Conservation (phyloP, 805 yeast genomes). For the Trichomonascus vanleenenianus region DNA sequence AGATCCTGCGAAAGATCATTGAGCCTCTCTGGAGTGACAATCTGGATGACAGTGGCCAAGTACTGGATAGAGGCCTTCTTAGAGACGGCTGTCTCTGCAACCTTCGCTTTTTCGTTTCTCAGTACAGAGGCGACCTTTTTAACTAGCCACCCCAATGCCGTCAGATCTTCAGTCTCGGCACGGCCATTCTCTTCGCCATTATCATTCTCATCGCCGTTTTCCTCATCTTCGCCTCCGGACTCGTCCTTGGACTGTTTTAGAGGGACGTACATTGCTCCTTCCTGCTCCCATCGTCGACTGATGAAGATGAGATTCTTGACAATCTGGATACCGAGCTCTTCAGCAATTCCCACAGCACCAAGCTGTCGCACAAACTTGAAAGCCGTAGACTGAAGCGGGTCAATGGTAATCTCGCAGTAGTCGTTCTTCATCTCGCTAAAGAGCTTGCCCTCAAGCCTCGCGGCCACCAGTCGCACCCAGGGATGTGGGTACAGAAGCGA, state of each 20-base stretch:
- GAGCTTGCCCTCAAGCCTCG: conserved; percentile 49
- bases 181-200: conserved; percentile 15
- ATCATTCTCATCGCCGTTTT: conserved; percentile 21
- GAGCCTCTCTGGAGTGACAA: conserved; percentile 38
- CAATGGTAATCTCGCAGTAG: conserved; percentile 26
- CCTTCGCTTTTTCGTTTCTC: conserved; percentile 57
- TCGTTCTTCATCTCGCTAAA: conserved; percentile 28
- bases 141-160: conserved; percentile 51
- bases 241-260: conserved; percentile 21
- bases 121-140: conserved; percentile 53
- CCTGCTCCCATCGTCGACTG: conserved; percentile 52
- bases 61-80: conserved; percentile 66
- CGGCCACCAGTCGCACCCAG: conserved; percentile 73
- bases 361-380: conserved; percentile 67
- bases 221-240: conserved; percentile 24
- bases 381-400: conserved; percentile 53
- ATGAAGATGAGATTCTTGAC: conserved; percentile 60
- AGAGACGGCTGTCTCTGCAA: conserved; percentile 45
- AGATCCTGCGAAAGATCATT: conserved; percentile 39
- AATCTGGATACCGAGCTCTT: conserved; percentile 52
- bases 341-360: conserved; percentile 67
- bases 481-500: conserved; percentile 77
- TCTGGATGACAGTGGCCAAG: conserved; percentile 54
- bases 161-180: conserved; percentile 26
- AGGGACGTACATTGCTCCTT: conserved; percentile 25